A percentile compares a stretch with the other conserved stretches of the same genome.
phyloP scores from a whole-genome alignment of 2,329 filamentous ascomycete genomes.

The Epichloe uncinata region DNA sequence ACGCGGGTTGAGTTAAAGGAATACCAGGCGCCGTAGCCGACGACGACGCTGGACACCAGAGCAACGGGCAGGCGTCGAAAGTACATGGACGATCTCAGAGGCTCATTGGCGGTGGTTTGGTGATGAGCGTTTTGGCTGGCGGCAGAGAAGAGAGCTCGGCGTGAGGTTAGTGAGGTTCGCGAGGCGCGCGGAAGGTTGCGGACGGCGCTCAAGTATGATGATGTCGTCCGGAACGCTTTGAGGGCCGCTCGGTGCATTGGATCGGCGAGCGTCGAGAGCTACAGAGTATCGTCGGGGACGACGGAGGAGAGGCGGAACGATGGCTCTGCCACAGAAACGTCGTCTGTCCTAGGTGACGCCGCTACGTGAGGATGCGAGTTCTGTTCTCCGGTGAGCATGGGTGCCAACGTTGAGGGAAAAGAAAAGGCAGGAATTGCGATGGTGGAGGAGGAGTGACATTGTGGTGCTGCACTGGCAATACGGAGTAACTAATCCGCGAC shows the following conservation, averaged over 20 bases:
- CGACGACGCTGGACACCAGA: slow-evolving; percentile 51
- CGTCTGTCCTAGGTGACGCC: background rate
- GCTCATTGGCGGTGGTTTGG: slow-evolving; percentile 30
- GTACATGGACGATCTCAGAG: slow-evolving; percentile 61
- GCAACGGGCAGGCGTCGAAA: slow-evolving; percentile 54
- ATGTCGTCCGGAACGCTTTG: slow-evolving; percentile 54
- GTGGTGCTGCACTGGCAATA: background rate
- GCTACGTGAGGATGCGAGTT: background rate
- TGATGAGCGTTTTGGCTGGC: slow-evolving; percentile 10
- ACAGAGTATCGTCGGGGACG: background rate
- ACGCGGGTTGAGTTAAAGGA: slow-evolving; percentile 40
- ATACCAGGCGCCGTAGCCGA: slow-evolving; percentile 68
- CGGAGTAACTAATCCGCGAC: too few relatives aligned
- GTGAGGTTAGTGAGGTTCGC: slow-evolving; percentile 15
- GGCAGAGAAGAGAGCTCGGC: slow-evolving; percentile 26
- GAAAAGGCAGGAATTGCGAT: background rate
- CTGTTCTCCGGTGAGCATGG: background rate
- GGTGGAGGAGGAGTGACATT: too few relatives aligned
- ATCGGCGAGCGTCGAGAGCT: slow-evolving; percentile 5
- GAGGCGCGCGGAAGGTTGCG: slow-evolving; percentile 39
- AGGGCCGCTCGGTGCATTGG: slow-evolving; percentile 64
- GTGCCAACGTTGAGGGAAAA: background rate
- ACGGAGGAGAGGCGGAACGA: background rate
- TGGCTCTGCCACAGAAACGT: background rate
- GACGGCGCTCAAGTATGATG: slow-evolving; percentile 49